These are phyloP conservation scores for Sugiyamaella chiloensis DNA, from an alignment of 805 yeast species.

Conservation along the genomic window DNA sequence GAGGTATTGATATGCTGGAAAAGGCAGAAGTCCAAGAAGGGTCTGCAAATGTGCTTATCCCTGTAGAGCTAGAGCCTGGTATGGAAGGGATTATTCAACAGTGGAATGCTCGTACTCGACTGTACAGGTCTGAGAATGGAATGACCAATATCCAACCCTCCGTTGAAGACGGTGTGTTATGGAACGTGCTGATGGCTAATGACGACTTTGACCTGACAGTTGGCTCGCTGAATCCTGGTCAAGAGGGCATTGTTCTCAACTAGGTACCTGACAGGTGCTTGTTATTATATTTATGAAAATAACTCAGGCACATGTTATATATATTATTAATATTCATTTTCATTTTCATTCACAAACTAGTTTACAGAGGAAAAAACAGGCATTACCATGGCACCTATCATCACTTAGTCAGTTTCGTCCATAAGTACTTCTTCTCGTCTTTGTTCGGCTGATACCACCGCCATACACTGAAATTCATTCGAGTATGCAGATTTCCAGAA, in stretches of 20 bases:
- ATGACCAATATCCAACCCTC: not conserved
- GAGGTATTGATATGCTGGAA: slow-evolving; percentile 4
- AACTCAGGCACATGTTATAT: no score
- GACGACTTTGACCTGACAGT: not conserved
- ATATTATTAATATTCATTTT: not conserved
- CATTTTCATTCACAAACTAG: not conserved
- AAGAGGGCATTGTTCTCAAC: not conserved
- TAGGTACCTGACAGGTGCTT: no score
- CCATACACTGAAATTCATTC: slow-evolving; percentile 87
- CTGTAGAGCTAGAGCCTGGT: slow-evolving; percentile 9
- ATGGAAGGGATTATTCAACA: not conserved
- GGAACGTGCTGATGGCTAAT: not conserved
- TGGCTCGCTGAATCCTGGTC: not conserved
- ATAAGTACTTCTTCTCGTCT: slow-evolving; percentile 4
- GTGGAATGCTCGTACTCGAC: slow-evolving; percentile 1
- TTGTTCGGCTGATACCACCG: slow-evolving; percentile 66
- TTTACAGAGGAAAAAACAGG: not conserved
- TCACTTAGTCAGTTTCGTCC: no score
- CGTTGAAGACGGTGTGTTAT: not conserved
- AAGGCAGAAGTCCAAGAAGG: not conserved
- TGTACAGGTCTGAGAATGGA: not conserved
- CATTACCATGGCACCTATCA: no score
- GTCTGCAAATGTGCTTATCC: not conserved
- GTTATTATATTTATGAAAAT: no score
- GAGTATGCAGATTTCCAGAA: slow-evolving; percentile 88